These are phyloP conservation scores for Pleurotus eryngii DNA, from an alignment of 768 basidiomycete genomes.

Conservation along the genomic window DNA sequence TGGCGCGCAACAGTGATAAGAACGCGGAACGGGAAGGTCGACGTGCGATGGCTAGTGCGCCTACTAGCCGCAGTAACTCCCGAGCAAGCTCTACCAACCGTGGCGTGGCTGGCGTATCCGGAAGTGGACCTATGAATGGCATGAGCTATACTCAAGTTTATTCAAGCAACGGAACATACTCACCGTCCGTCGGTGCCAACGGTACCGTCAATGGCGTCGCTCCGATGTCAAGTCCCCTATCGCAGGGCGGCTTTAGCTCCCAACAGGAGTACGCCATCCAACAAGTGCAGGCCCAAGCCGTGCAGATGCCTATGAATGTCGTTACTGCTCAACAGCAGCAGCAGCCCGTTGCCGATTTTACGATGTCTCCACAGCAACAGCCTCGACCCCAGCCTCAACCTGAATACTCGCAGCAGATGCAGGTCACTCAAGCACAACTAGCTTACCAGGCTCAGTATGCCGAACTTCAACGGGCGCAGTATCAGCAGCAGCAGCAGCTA, in stretches of 20 bases:
- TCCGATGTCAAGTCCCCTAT: constrained; percentile 1
- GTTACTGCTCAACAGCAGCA: constrained; percentile 10
- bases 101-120: constrained; percentile 1
- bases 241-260: constrained; percentile 3
- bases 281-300: constrained; percentile 29
- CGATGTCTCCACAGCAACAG: constrained; percentile 1
- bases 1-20: constrained; percentile 16
- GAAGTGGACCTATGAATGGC: background rate
- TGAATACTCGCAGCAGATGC: constrained; percentile 30
- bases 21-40: constrained; percentile 9
- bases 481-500: constrained; percentile 18
- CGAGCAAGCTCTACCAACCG: constrained; percentile 11
- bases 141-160: constrained; percentile 2
- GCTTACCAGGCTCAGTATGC: constrained; percentile 22
- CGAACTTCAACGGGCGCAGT: constrained; percentile 18
- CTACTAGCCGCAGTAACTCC: constrained; percentile 3
- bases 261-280: constrained; percentile 7
- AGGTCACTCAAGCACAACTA: constrained; percentile 19
- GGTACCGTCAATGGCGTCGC: background rate
- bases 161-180: constrained; percentile 1
- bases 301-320: constrained; percentile 29
- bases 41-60: constrained; percentile 9
- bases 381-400: constrained; percentile 5
- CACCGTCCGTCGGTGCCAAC: background rate
- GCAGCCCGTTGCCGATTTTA: background rate